Percentiles rank a stretch among this genome's conserved stretches.
phyloP scores from a whole-genome alignment of 495 filamentous ascomycete genomes.

The Cercophora scortea region DNA sequence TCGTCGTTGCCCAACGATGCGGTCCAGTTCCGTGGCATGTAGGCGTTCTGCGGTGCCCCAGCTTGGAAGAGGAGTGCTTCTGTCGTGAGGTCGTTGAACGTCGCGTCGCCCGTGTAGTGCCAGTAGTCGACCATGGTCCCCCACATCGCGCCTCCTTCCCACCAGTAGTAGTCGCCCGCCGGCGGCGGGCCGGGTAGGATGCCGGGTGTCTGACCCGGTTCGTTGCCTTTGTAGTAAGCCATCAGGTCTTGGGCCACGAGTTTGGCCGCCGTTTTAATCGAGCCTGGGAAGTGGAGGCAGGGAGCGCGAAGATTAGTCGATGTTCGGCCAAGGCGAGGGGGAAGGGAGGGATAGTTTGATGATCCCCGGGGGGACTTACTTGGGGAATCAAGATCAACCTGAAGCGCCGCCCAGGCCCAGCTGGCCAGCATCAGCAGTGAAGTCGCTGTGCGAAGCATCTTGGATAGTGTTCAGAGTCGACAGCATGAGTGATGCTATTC shows the following conservation, averaged over 20 bases:
- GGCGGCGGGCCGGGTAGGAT: conserved; percentile 47
- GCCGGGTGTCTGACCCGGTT: conserved; percentile 53
- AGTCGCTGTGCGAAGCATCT: background rate
- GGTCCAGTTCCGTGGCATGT: conserved; percentile 60
- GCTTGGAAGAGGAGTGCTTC: conserved; percentile 53
- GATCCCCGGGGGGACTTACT: background rate
- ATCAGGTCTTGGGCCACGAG: conserved; percentile 56
- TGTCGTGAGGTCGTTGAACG: conserved; percentile 50
- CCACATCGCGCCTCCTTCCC: conserved; percentile 32
- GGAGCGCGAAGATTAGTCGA: background rate
- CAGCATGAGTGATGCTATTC: background rate
- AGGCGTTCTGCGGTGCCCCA: conserved; percentile 44
- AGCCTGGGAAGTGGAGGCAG: conserved; percentile 26
- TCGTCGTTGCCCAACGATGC: conserved; percentile 67
- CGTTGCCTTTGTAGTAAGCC: conserved; percentile 52
- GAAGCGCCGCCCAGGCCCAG: conserved; percentile 3
- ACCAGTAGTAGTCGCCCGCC: conserved; percentile 44
- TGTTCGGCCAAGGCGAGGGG: background rate
- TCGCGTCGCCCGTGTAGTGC: conserved; percentile 54
- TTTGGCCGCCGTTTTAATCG: conserved; percentile 51
- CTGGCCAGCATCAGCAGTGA: background rate
- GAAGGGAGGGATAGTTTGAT: background rate
- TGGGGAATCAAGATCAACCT: conserved; percentile 4
- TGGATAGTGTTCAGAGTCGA: background rate
- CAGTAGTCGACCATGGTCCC: conserved; percentile 58